These are phyloP conservation scores for Vigna hirtella DNA, from an alignment of 306 rosid genomes.

Conservation along the genomic window DNA sequence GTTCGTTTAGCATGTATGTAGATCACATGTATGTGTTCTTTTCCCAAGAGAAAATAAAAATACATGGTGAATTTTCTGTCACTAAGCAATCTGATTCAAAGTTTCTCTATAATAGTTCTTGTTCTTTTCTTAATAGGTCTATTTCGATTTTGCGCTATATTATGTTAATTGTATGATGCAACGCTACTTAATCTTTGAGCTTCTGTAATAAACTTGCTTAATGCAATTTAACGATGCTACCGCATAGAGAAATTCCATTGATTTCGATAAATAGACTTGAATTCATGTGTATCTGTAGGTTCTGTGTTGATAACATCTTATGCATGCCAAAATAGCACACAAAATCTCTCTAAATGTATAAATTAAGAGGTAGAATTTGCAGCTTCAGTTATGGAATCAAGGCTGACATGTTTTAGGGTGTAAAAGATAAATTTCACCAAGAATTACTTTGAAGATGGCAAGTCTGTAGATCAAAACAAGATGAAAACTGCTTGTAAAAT, in stretches of 20 bases:
- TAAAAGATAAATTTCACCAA: not conserved
- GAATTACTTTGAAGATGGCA: not conserved
- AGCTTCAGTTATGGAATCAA: not conserved
- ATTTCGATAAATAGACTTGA: not conserved
- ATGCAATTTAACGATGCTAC: not conserved
- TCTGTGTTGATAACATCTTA: not conserved
- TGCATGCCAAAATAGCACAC: not conserved
- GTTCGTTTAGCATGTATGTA: no score
- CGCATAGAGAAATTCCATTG: not conserved
- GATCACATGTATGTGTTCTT: not conserved
- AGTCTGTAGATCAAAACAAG: not conserved
- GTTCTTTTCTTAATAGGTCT: not conserved
- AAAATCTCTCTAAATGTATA: not conserved
- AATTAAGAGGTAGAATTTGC: not conserved
- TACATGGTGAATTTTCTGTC: constrained; percentile 21
- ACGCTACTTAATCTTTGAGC: not conserved
- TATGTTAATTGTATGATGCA: not conserved
- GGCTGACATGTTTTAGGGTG: not conserved
- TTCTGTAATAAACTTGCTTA: not conserved
- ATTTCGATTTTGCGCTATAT: not conserved
- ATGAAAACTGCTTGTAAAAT: not conserved
- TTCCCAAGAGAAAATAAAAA: not conserved
- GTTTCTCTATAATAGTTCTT: not conserved
- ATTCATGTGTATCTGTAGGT: not conserved
- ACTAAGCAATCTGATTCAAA: not conserved